Conservation (phyloP, 768 basidiomycete species). For the Leccinum obscurum region DNA sequence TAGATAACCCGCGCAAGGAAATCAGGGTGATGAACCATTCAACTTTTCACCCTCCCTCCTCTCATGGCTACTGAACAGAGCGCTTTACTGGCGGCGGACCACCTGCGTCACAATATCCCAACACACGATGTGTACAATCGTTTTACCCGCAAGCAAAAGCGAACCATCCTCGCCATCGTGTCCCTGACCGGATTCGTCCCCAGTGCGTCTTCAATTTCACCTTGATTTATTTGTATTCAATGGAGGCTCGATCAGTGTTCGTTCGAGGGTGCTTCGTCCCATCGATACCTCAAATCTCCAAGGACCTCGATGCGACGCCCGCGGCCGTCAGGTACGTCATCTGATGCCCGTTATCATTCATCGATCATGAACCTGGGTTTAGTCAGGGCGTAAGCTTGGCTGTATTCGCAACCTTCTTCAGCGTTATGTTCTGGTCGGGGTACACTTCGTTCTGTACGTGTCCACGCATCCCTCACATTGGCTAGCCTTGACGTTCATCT, state of each 20-base stretch:
- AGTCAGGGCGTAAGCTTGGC: background rate
- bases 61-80: background rate
- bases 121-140: constrained; percentile 48
- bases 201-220: constrained; percentile 40
- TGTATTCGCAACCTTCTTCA: constrained; percentile 43
- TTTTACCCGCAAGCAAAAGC: constrained; percentile 55
- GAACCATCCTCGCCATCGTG: constrained; percentile 53
- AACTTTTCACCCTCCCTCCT: background rate
- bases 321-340: constrained; percentile 52
- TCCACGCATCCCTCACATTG: background rate
- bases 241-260: constrained; percentile 48
- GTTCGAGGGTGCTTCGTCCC: constrained; percentile 71
- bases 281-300: constrained; percentile 70
- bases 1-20: background rate
- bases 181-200: constrained; percentile 64
- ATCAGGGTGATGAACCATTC: background rate
- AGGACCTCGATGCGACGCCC: constrained; percentile 58
- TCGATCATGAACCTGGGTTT: constrained; percentile 52
- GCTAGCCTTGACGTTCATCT: background rate
- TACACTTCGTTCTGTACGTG: constrained; percentile 51
- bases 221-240: background rate
- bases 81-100: background rate
- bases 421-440: constrained; percentile 53
- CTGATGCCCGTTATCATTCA: too few relatives aligned
- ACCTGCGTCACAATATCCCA: too few relatives aligned